Evolutionary conservation across 768 basidiomycete species (phyloP).

Genomic region (Pisolithus microcarpus): DNA sequence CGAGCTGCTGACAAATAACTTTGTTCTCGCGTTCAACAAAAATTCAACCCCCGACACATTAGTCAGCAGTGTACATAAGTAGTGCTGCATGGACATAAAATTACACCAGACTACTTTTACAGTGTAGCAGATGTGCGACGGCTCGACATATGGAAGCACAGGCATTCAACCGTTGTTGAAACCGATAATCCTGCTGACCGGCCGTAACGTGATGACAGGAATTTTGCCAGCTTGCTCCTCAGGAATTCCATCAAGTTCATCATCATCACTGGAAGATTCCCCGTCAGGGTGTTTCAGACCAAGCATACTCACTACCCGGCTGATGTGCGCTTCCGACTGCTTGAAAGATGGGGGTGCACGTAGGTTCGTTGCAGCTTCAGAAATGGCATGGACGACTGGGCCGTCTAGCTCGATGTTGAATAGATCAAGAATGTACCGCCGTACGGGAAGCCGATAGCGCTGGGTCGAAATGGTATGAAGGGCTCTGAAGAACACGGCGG

Average conservation of each 20-base stretch:
- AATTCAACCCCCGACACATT: constrained; percentile 18
- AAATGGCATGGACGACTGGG: constrained; percentile 49
- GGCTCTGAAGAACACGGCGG: constrained; percentile 75
- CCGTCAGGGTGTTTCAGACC: constrained; percentile 45
- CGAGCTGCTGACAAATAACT: constrained; percentile 14
- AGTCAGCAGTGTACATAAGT: background rate
- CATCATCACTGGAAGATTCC: constrained; percentile 55
- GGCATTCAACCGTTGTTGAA: constrained; percentile 29
- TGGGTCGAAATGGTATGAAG: constrained; percentile 84
- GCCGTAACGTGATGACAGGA: constrained; percentile 51
- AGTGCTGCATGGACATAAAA: background rate
- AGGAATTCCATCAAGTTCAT: constrained; percentile 38
- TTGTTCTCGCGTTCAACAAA: constrained; percentile 3
- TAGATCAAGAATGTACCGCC: constrained; percentile 86
- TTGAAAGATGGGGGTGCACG: constrained; percentile 41
- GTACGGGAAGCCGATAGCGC: constrained; percentile 85
- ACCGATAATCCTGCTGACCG: constrained; percentile 53
- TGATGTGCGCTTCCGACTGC: constrained; percentile 36
- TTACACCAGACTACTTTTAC: background rate
- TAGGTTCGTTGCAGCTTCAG: constrained; percentile 44
- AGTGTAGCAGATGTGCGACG: background rate
- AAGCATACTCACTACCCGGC: constrained; percentile 54
- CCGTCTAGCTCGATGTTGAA: constrained; percentile 78
- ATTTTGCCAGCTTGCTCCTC: constrained; percentile 36
- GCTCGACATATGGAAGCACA: too few species aligned